These are phyloP conservation scores for Claviceps pusilla DNA, from an alignment of 2,329 filamentous ascomycete species.

Conservation along the genomic window DNA sequence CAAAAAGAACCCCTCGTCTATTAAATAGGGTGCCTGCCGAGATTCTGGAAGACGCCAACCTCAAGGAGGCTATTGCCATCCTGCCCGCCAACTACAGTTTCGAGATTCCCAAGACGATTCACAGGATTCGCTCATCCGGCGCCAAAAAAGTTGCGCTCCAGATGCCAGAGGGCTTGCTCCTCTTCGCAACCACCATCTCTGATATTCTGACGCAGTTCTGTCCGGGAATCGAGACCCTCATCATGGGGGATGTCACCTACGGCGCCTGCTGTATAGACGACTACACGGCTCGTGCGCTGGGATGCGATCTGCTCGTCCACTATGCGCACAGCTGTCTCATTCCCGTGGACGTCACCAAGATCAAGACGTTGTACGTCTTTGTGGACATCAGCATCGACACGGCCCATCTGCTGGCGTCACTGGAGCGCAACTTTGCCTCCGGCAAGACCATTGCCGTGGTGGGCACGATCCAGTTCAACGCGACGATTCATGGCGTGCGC, in stretches of 20 bases:
- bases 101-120: constrained; percentile 95
- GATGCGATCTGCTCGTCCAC: constrained; percentile 87
- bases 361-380: constrained; percentile 95
- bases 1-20: constrained; percentile 60
- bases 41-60: constrained; percentile 69
- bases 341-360: constrained; percentile 88
- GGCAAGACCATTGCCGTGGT: constrained; percentile 85
- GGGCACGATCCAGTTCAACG: constrained; percentile 97
- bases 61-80: constrained; percentile 75
- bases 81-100: constrained; percentile 96
- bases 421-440: constrained; percentile 73
- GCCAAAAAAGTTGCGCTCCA: constrained; percentile 84
- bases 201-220: constrained; percentile 94
- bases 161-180: constrained; percentile 84
- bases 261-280: constrained; percentile 98
- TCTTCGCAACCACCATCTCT: constrained; percentile 95
- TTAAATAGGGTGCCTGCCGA: constrained; percentile 81
- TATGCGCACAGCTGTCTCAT: constrained; percentile 96
- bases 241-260: constrained; percentile 99
- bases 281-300: constrained; percentile 85
- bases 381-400: constrained; percentile 96
- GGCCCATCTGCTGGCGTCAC: constrained; percentile 66
- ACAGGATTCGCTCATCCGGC: constrained; percentile 67
- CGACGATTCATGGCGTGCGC: constrained; percentile 77
- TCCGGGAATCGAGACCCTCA: constrained; percentile 76